Percentiles rank a stretch among this genome's conserved stretches.
These are phyloP conservation scores for Penicillium waksmanii DNA, from an alignment of 495 filamentous ascomycete genomes.

Conservation along the genomic window DNA sequence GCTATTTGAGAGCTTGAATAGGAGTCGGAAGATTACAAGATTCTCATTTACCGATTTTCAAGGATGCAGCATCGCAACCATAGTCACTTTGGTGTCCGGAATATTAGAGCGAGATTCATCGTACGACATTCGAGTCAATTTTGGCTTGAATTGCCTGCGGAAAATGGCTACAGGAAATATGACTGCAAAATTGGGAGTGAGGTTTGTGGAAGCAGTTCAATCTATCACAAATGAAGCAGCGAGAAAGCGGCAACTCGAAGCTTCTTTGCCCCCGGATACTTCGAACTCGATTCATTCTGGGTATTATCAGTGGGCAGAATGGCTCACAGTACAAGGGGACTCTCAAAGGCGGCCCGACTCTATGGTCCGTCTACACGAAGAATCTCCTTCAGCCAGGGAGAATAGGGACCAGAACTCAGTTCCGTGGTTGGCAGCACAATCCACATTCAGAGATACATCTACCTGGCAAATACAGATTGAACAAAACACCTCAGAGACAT, in stretches of 20 bases:
- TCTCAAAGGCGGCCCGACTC: background rate
- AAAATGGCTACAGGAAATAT: conserved; percentile 30
- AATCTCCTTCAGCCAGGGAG: background rate
- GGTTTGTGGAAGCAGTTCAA: conserved; percentile 30
- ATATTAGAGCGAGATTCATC: conserved; percentile 29
- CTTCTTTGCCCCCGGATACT: background rate
- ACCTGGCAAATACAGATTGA: background rate
- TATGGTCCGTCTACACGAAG: too few species aligned
- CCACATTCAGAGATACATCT: background rate
- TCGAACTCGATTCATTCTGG: conserved; percentile 2
- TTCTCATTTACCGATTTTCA: conserved; percentile 41
- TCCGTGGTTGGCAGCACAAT: background rate
- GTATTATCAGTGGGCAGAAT: conserved; percentile 23
- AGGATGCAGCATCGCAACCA: conserved; percentile 36
- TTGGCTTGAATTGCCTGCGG: conserved; percentile 26
- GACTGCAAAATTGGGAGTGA: conserved; percentile 29
- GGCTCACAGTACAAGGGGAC: conserved; percentile 14
- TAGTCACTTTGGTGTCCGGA: conserved; percentile 30
- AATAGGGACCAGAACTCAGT: background rate
- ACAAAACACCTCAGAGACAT: background rate
- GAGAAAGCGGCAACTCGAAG: conserved; percentile 1
- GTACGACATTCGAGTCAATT: conserved; percentile 23
- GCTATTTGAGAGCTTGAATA: conserved; percentile 24
- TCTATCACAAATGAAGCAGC: conserved; percentile 30
- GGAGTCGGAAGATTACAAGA: conserved; percentile 19